Evolutionary conservation across 495 filamentous ascomycete genomes (phyloP), one percentile per base, ranked within the genome.

Genomic region (Xylaria castorea): DNA sequence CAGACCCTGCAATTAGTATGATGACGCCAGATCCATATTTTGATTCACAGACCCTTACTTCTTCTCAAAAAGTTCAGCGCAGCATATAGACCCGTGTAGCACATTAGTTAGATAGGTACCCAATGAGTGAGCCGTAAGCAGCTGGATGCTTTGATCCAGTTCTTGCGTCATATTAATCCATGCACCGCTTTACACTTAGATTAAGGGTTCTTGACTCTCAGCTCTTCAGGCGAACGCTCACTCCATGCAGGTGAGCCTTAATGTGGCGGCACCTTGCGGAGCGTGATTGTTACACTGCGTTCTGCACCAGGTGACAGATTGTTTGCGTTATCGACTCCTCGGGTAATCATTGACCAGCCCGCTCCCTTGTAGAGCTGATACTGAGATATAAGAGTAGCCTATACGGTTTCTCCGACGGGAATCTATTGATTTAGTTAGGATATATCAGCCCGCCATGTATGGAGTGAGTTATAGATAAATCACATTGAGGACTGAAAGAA

Each of bases 11-110:
- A 60, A 11, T 7, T 1, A 42, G 40, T 9, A 14, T 27, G 51
- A 16, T 57, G 55, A 58, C 16, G 55, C 27, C 55, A 7, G 55
- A 58, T 58, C 30, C 32, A 36, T 60, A 30, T 34, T 60, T 60
- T 16, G 34, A 32, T 36, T 60, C 27, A 20, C 32, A n/a, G 22
- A 27, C 1, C 8, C 36, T 62, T 36, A 5, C 32, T 9, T 62
- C 32, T 36, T 32, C 27, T 57, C 53, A 32, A 14, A 20, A 14
- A 57, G 25, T 27, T 32, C 53, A 55, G 51, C 22, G 25, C 32
- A 32, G 27, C 53, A 57, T 27, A 27, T 4, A 57, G 25, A 12
- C 27, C 12, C 16, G 27, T 18, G 30, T 8, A 20, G 27, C 55
- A 30, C 30, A 36, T 60, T 25, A 2, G 44, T 27, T 55, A 55